These are phyloP conservation scores for Remersonia thermophila DNA, from an alignment of 2,329 filamentous ascomycete genomes.

Conservation along the genomic window DNA sequence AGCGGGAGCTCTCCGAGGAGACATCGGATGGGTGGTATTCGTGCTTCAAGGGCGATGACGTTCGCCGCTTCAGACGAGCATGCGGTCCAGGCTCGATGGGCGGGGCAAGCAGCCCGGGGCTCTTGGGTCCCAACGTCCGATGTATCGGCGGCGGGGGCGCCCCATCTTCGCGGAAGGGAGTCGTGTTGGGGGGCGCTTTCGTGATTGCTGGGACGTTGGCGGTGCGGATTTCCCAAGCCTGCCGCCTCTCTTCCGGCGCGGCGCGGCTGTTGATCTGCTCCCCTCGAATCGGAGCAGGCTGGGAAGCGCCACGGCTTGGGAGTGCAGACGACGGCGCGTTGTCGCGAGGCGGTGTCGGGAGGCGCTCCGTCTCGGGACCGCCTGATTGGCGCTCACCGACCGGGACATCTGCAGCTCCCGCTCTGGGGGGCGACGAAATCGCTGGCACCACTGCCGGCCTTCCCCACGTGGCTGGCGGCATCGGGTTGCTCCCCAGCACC, in stretches of 20 bases:
- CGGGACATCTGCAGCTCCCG: slow-evolving; percentile 22
- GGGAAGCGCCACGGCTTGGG: slow-evolving; percentile 18
- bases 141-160: slow-evolving; percentile 45
- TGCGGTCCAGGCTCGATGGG: slow-evolving; percentile 35
- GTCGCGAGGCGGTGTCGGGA: slow-evolving; percentile 26
- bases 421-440: slow-evolving; percentile 12
- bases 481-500: slow-evolving; percentile 49
- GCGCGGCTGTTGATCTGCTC: too few species aligned
- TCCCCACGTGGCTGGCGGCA: slow-evolving; percentile 29
- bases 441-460: slow-evolving; percentile 12
- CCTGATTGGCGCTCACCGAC: slow-evolving; percentile 26
- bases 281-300: slow-evolving; percentile 27
- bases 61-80: slow-evolving; percentile 50
- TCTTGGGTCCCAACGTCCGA: slow-evolving; percentile 31
- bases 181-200: slow-evolving; percentile 24
- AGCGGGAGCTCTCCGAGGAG: slow-evolving; percentile 48
- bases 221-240: slow-evolving; percentile 27
- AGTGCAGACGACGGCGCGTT: slow-evolving; percentile 17
- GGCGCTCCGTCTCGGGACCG: slow-evolving; percentile 11
- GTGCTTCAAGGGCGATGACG: slow-evolving; percentile 89
- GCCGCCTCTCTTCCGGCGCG: slow-evolving; percentile 17
- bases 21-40: slow-evolving; percentile 81
- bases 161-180: slow-evolving; percentile 37
- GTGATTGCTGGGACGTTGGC: slow-evolving; percentile 26
- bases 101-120: slow-evolving; percentile 28